Percentiles rank a stretch among this genome's conserved stretches.
These are phyloP conservation scores for Eucalyptus albens DNA, from an alignment of 345 rosid genomes.

Conservation along the genomic window DNA sequence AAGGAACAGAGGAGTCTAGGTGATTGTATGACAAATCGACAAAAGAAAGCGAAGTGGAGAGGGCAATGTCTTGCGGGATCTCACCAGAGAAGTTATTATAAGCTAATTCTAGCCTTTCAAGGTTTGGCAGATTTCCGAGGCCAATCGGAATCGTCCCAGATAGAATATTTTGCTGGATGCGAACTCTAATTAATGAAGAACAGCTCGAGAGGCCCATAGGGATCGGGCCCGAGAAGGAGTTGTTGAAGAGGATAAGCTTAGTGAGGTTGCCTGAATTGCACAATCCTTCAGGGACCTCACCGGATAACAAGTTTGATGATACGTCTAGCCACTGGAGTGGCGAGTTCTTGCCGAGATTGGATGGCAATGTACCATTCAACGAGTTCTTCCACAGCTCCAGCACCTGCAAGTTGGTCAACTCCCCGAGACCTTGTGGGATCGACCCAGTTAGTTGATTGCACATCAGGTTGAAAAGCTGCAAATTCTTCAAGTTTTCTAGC, in stretches of 20 bases:
- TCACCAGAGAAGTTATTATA: conserved; percentile 67
- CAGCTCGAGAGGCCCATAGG: conserved; percentile 48
- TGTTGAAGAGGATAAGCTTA: conserved; percentile 76
- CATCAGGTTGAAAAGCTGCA: conserved; percentile 72
- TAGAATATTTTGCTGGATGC: conserved; percentile 56
- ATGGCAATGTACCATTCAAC: conserved; percentile 45
- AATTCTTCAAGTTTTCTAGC: conserved; percentile 30
- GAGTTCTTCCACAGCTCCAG: conserved; percentile 75
- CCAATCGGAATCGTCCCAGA: conserved; percentile 62
- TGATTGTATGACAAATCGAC: conserved; percentile 64
- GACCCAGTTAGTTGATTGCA: conserved; percentile 46
- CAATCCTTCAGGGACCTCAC: conserved; percentile 49
- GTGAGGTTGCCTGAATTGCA: conserved; percentile 60
- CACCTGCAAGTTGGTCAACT: conserved; percentile 43
- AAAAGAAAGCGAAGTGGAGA: conserved; percentile 68
- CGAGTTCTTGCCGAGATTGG: conserved; percentile 42
- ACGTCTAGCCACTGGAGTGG: conserved; percentile 64
- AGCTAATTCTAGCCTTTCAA: conserved; percentile 79
- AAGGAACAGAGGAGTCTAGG: conserved; percentile 57
- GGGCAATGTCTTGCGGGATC: conserved; percentile 53
- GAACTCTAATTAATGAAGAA: conserved; percentile 57
- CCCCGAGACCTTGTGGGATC: conserved; percentile 43
- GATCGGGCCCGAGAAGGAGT: conserved; percentile 49
- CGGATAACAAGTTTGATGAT: conserved; percentile 57
- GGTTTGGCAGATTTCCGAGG: conserved; percentile 48